Evolutionary conservation across 192 early-diverging fungal species (phyloP).

Genomic region (Coemansia sp.): DNA sequence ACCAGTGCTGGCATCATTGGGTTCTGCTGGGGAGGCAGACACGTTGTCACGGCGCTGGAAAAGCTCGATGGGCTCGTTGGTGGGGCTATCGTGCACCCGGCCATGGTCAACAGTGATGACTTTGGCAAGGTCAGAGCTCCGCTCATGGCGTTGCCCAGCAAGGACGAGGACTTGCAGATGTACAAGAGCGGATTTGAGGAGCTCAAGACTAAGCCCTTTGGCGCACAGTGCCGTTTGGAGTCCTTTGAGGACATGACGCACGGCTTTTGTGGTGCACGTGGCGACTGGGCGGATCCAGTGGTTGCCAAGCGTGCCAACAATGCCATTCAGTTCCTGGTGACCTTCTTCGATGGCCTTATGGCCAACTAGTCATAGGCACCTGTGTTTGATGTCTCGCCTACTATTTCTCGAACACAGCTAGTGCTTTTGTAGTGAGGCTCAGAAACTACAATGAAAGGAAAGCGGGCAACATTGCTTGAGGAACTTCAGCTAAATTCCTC

Average conservation of each 20-base stretch:
- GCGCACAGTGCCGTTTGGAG: conserved; percentile 50
- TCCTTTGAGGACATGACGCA: conserved; percentile 63
- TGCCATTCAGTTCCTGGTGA: conserved; percentile 55
- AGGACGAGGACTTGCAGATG: conserved; percentile 57
- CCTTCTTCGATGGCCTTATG: conserved; percentile 46
- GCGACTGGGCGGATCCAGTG: conserved; percentile 50
- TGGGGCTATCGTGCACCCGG: conserved; percentile 64
- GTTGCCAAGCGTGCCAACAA: conserved; percentile 55
- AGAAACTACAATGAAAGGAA: background rate
- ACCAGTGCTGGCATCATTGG: conserved; percentile 57
- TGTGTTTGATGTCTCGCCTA: background rate
- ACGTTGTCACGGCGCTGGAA: conserved; percentile 52
- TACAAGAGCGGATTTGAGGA: conserved; percentile 23
- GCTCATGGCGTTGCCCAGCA: conserved; percentile 59
- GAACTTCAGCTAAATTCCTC: background rate
- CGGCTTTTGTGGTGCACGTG: conserved; percentile 60
- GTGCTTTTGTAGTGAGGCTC: background rate
- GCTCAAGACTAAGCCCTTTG: conserved; percentile 52
- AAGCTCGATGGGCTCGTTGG: conserved; percentile 52
- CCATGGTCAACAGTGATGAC: conserved; percentile 55
- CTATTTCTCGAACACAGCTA: background rate
- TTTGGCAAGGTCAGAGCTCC: conserved; percentile 58
- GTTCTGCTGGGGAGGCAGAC: conserved; percentile 72
- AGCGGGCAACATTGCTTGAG: background rate
- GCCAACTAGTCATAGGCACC: conserved; percentile 5